phyloP scores from a whole-genome alignment of 2,329 filamentous ascomycete species.

The Phaeosphaeriaceae sp. region DNA sequence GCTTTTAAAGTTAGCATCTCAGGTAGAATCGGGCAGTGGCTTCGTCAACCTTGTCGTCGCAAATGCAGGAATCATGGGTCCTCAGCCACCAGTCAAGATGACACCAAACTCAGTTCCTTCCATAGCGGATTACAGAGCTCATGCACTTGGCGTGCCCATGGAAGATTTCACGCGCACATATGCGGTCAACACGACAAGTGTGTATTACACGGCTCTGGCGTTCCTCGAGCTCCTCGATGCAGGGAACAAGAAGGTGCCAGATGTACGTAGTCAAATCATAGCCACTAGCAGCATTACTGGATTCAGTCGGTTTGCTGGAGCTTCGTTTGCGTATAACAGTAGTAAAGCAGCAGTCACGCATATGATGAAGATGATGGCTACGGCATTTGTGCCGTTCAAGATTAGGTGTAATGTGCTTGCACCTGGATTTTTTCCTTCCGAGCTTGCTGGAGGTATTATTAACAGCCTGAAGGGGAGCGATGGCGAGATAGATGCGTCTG shows the following conservation, averaged over 20 bases:
- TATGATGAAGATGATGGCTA: constrained; percentile 58
- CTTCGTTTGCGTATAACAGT: constrained; percentile 29
- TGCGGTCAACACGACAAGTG: constrained; percentile 50
- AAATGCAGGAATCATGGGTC: constrained; percentile 34
- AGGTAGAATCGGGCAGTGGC: constrained; percentile 15
- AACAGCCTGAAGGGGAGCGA: constrained; percentile 1
- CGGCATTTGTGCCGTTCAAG: constrained; percentile 46
- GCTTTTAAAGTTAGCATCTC: constrained; percentile 17
- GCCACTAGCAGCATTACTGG: constrained; percentile 26
- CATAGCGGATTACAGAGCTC: constrained; percentile 21
- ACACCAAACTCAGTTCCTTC: constrained; percentile 15
- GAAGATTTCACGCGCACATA: constrained; percentile 44
- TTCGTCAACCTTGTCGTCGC: constrained; percentile 31
- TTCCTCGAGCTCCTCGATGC: constrained; percentile 53
- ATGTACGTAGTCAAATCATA: constrained; percentile 26
- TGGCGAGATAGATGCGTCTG: constrained; percentile 3
- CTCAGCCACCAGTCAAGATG: constrained; percentile 21
- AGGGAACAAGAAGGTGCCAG: constrained; percentile 37
- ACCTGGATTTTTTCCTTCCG: constrained; percentile 49
- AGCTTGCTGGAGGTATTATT: constrained; percentile 22
- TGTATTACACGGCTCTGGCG: constrained; percentile 51
- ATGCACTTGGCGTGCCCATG: constrained; percentile 26
- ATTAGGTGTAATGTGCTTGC: constrained; percentile 60
- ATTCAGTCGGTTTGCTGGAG: constrained; percentile 18
- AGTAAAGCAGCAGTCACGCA: constrained; percentile 57